A percentile compares a stretch with the other conserved stretches of the same genome.
Conservation (phyloP, 2,329 filamentous ascomycete genomes). For the Neofusicoccum ribis region DNA sequence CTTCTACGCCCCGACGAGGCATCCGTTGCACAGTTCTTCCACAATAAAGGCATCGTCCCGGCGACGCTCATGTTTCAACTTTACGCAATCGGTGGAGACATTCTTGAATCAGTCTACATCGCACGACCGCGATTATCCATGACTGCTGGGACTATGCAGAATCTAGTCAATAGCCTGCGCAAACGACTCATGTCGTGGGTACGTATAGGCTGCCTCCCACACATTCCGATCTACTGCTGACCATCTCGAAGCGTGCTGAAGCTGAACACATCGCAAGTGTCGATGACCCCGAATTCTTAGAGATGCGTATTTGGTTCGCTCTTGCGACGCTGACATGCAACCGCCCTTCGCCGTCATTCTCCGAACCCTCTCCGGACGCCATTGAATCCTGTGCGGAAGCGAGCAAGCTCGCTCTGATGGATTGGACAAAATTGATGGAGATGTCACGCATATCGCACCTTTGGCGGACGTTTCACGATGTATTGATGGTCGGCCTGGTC, state of each 20-base stretch:
- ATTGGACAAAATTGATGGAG: not conserved
- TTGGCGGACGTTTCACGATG: not conserved
- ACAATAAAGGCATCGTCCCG: not conserved
- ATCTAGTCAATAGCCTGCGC: not conserved
- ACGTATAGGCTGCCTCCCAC: not conserved
- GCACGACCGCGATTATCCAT: not conserved
- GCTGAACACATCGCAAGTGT: not conserved
- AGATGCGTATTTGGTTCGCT: not conserved
- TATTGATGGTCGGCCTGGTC: not conserved
- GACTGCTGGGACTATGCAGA: not conserved
- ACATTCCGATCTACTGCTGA: not conserved
- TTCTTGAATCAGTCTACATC: constrained; percentile 1
- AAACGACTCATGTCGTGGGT: not conserved
- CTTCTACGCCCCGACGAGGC: not conserved
- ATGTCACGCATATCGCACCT: not conserved
- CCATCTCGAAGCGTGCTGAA: not conserved
- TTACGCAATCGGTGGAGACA: not conserved
- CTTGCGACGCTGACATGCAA: not conserved
- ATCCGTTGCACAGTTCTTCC: not conserved
- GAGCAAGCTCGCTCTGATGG: not conserved
- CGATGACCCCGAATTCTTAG: not conserved
- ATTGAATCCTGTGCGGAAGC: not conserved
- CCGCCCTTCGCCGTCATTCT: not conserved
- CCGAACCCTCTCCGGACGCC: not conserved
- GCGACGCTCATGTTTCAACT: not conserved